These are phyloP conservation scores for Venturia carpophila DNA, from an alignment of 2,329 filamentous ascomycete genomes.

Conservation along the genomic window DNA sequence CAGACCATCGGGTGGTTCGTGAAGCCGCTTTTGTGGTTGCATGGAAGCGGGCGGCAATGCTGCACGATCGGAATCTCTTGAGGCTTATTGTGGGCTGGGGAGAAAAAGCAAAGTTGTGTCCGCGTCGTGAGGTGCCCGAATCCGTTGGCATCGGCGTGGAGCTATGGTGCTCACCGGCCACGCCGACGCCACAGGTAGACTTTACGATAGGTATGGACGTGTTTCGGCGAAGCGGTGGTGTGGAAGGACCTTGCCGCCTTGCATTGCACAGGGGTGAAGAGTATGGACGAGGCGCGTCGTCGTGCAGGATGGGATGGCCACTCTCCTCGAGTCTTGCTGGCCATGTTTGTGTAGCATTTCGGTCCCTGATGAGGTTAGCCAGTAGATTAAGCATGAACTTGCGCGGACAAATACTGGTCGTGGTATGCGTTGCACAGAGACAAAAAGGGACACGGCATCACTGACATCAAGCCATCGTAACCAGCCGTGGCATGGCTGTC, in stretches of 20 bases:
- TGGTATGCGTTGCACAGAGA: too few species aligned
- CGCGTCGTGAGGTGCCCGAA: too few species aligned
- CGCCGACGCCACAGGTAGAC: neutral
- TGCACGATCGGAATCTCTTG: neutral
- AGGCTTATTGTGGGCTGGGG: neutral
- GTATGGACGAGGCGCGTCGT: neutral
- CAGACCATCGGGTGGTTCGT: constrained; percentile 1
- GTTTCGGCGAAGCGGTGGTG: neutral
- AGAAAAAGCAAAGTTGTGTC: neutral
- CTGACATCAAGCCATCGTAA: too few species aligned
- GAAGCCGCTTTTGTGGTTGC: neutral
- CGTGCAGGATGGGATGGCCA: neutral
- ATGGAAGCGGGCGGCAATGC: neutral
- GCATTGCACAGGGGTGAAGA: neutral
- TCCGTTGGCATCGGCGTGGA: neutral
- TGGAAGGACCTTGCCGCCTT: neutral
- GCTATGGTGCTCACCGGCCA: neutral
- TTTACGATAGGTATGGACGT: too few species aligned
- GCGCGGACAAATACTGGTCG: neutral
- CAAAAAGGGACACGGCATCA: too few species aligned
- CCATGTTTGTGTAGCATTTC: neutral
- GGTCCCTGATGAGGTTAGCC: neutral
- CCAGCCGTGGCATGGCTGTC: too few species aligned
- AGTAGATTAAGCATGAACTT: neutral
- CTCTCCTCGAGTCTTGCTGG: neutral